These are phyloP conservation scores for Onygenales sp. DNA, from an alignment of 2,329 filamentous ascomycete species.

Conservation along the genomic window DNA sequence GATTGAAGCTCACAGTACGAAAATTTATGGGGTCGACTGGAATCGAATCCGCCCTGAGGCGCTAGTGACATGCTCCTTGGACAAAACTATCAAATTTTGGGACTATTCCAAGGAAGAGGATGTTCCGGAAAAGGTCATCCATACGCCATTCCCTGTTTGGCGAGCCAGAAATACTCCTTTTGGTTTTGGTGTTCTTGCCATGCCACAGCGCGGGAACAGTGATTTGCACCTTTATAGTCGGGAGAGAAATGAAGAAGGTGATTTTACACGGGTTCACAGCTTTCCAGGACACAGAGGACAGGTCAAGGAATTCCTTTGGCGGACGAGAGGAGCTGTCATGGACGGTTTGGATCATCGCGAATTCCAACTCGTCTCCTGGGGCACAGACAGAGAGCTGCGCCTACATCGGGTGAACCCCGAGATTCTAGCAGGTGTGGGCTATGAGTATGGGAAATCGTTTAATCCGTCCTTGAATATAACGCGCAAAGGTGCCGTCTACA, in stretches of 20 bases:
- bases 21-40: conserved; percentile 95
- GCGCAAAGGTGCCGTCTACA: conserved; percentile 74
- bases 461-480: conserved; percentile 61
- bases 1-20: conserved; percentile 80
- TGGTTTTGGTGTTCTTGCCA: conserved; percentile 72
- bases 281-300: conserved; percentile 51
- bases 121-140: conserved; percentile 64
- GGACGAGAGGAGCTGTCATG: conserved; percentile 59
- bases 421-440: conserved; percentile 59
- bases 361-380: conserved; percentile 90
- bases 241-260: conserved; percentile 19
- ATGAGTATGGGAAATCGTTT: conserved; percentile 58
- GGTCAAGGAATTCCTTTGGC: conserved; percentile 88
- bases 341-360: conserved; percentile 72
- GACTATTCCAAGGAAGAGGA: conserved; percentile 59
- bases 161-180: conserved; percentile 86
- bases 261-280: conserved; percentile 37
- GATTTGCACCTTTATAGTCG: conserved; percentile 78
- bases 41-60: conserved; percentile 64
- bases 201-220: conserved; percentile 83
- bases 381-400: conserved; percentile 71
- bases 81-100: conserved; percentile 91
- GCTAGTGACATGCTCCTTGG: conserved; percentile 79
- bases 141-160: conserved; percentile 81
- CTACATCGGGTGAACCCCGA: conserved; percentile 63